phyloP scores from a whole-genome alignment of 2,329 filamentous ascomycete genomes.

The Aspergillus carbonarius region DNA sequence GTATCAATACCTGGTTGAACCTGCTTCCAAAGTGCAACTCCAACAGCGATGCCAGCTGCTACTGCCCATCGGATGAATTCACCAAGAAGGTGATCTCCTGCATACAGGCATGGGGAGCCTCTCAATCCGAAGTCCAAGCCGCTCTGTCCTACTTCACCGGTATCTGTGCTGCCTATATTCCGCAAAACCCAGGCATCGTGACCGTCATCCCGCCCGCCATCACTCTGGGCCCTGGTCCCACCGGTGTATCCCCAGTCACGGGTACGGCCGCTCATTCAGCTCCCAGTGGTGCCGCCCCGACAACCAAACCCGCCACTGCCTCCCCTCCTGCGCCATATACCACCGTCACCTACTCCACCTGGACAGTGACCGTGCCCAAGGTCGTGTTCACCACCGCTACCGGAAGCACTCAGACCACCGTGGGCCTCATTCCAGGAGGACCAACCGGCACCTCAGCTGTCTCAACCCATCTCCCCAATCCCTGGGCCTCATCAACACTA shows the following conservation, averaged over 20 bases:
- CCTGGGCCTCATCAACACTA: constrained; percentile 19
- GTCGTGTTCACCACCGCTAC: constrained; percentile 43
- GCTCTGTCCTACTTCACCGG: constrained; percentile 85
- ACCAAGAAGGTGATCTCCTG: constrained; percentile 78
- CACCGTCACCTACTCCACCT: constrained; percentile 43
- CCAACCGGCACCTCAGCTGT: constrained; percentile 18
- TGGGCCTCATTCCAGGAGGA: constrained; percentile 33
- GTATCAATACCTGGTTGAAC: constrained; percentile 87
- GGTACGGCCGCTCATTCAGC: constrained; percentile 41
- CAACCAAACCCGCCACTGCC: constrained; percentile 21
- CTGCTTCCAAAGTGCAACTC: constrained; percentile 68
- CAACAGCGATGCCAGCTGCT: constrained; percentile 82
- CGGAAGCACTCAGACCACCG: constrained; percentile 23
- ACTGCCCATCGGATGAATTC: constrained; percentile 77
- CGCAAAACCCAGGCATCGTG: constrained; percentile 79
- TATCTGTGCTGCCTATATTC: constrained; percentile 76
- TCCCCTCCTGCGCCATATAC: constrained; percentile 34
- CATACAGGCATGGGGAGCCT: constrained; percentile 71
- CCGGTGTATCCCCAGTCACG: constrained; percentile 42
- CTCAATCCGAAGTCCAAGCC: constrained; percentile 63
- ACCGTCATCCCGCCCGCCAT: constrained; percentile 68
- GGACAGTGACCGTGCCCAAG: constrained; percentile 46
- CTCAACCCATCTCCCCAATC: constrained; percentile 19
- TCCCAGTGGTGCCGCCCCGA: constrained; percentile 18
- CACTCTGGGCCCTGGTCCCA: constrained; percentile 50